Evolutionary conservation across 1,284 basidiomycete species (phyloP).

Genomic region (Sanguinoderma infundibulare): DNA sequence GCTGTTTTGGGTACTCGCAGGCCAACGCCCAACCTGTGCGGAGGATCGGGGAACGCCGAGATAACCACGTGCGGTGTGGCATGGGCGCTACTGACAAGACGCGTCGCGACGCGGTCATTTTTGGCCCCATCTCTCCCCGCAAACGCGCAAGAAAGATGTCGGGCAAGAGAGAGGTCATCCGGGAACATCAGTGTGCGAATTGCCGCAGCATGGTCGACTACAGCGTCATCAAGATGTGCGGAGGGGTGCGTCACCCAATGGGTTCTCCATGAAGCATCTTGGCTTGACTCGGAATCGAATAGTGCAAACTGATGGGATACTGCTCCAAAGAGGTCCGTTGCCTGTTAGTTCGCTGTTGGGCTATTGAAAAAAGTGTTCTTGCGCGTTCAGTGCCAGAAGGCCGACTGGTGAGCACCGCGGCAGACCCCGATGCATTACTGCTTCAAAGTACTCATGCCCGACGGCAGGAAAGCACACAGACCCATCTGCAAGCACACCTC

Average conservation of each 20-base stretch:
- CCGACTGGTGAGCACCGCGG: slow-evolving; percentile 11
- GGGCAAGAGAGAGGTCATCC: slow-evolving; percentile 5
- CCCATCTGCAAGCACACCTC: slow-evolving; percentile 3
- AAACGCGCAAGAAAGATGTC: neutral
- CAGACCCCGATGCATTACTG: neutral
- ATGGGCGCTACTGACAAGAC: neutral
- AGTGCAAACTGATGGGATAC: slow-evolving; percentile 23
- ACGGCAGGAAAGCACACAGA: slow-evolving; percentile 12
- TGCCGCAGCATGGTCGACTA: slow-evolving; percentile 4
- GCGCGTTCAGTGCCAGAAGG: slow-evolving; percentile 13
- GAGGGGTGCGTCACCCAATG: slow-evolving; percentile 3
- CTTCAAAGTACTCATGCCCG: neutral
- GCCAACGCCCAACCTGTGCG: slow-evolving; percentile 14
- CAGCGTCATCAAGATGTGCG: slow-evolving; percentile 19
- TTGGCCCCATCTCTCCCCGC: too few relatives aligned
- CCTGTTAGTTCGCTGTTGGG: too few relatives aligned
- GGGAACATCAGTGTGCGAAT: slow-evolving; percentile 9
- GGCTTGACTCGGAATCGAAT: neutral
- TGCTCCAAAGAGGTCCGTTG: slow-evolving; percentile 19
- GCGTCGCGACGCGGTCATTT: neutral
- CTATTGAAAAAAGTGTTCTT: neutral
- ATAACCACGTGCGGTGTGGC: neutral
- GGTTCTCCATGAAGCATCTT: neutral
- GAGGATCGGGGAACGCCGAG: slow-evolving; percentile 15
- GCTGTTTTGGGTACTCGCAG: slow-evolving; percentile 26